Percentiles rank a stretch among this genome's conserved stretches.
phyloP scores from a whole-genome alignment of 2,329 filamentous ascomycete genomes.

The Ascochyta rabiei region DNA sequence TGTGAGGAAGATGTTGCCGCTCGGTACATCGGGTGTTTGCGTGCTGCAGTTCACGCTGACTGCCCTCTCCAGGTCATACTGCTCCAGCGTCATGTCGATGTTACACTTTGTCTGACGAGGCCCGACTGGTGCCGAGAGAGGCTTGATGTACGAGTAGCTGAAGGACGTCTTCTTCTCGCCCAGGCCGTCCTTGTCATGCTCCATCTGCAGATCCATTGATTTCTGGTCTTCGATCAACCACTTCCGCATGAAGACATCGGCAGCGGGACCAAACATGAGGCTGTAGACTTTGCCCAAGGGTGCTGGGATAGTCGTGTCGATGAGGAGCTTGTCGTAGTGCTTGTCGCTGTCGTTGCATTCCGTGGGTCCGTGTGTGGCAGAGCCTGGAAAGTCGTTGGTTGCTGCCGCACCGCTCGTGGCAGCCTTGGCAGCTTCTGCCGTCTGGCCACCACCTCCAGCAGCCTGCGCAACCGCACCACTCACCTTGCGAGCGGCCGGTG shows the following conservation, averaged over 20 bases:
- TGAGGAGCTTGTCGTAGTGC: conserved; percentile 85
- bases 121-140: conserved; percentile 80
- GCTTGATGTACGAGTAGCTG: conserved; percentile 88
- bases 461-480: conserved; percentile 61
- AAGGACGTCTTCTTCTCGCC: conserved; percentile 76
- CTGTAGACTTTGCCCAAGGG: conserved; percentile 92
- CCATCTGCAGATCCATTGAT: conserved; percentile 82
- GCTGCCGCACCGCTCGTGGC: conserved; percentile 50
- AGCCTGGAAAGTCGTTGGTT: conserved; percentile 78
- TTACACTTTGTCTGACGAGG: conserved; percentile 95
- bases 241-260: conserved; percentile 80
- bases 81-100: conserved; percentile 82
- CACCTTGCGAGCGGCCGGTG: conserved; percentile 64
- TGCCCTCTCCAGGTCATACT: conserved; percentile 83
- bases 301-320: conserved; percentile 83
- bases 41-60: conserved; percentile 83
- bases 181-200: conserved; percentile 79
- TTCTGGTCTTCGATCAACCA: conserved; percentile 89
- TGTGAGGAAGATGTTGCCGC: conserved; percentile 85
- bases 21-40: conserved; percentile 93
- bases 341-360: conserved; percentile 79
- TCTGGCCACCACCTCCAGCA: conserved; percentile 45
- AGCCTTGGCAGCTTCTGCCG: conserved; percentile 47
- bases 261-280: conserved; percentile 82
- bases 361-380: conserved; percentile 79